These are phyloP conservation scores for Neopestalotiopsis rosae DNA, from an alignment of 2,329 filamentous ascomycete species.

Conservation along the genomic window DNA sequence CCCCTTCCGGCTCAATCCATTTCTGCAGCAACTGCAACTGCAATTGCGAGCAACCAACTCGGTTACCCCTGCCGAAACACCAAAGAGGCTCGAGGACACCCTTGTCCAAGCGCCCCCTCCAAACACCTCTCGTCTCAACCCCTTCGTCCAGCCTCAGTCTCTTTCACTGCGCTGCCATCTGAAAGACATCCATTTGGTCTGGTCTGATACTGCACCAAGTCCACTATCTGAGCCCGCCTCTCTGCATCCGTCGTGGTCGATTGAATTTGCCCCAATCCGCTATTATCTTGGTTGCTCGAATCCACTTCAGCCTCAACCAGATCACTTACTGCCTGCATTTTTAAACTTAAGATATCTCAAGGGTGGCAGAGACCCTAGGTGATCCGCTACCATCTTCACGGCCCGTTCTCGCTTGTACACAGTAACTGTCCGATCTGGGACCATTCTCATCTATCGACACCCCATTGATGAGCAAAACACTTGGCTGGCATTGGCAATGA, in stretches of 20 bases:
- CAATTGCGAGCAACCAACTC: not conserved
- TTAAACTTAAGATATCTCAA: not conserved
- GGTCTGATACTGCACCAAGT: conserved; percentile 44
- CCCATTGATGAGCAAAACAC: conserved; percentile 9
- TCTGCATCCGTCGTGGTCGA: not conserved
- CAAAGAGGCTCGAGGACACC: conserved; percentile 35
- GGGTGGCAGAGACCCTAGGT: not conserved
- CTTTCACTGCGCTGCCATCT: conserved; percentile 24
- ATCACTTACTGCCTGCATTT: not conserved
- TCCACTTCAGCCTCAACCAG: not conserved
- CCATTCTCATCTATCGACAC: conserved; percentile 15
- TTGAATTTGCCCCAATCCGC: not conserved
- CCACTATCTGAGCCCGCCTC: not conserved
- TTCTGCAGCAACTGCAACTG: conserved; percentile 15
- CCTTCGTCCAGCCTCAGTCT: conserved; percentile 22
- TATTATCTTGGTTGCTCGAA: not conserved
- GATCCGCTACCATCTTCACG: not conserved
- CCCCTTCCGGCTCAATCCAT: conserved; percentile 7
- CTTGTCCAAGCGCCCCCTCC: conserved; percentile 32
- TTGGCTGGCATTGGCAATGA: conserved; percentile 19
- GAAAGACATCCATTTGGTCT: conserved; percentile 31
- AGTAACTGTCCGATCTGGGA: not conserved
- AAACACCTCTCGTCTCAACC: conserved; percentile 52
- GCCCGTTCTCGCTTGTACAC: conserved; percentile 4
- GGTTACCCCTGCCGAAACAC: conserved; percentile 44